Percentiles rank a stretch among this genome's conserved stretches.
Conservation (phyloP, 163 green algal species). For the Prototheca cutis region DNA sequence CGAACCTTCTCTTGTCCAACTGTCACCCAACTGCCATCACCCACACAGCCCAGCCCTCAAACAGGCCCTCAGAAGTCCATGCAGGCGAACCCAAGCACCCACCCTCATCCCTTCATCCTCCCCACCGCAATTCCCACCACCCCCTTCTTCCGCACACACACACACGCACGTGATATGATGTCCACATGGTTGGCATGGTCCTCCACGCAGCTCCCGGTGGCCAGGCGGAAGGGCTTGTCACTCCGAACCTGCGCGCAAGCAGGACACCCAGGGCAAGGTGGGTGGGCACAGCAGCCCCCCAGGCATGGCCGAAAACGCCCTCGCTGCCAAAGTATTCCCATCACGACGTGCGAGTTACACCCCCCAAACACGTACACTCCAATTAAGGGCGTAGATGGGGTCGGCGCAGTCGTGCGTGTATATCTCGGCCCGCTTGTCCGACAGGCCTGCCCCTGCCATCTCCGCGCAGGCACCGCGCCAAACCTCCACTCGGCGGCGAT, state of each 20-base stretch:
- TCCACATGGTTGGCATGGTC: conserved; percentile 79
- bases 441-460: neutral
- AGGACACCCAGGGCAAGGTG: neutral
- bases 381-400: conserved; percentile 85
- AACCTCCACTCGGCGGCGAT: too few relatives aligned
- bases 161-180: too few relatives aligned
- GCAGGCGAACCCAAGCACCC: neutral
- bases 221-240: conserved; percentile 82
- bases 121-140: neutral
- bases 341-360: too few relatives aligned
- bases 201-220: conserved; percentile 81
- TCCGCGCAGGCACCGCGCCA: too few relatives aligned
- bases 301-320: too few relatives aligned
- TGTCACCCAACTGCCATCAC: too few relatives aligned
- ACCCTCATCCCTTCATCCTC: neutral
- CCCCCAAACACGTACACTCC: conserved; percentile 64
- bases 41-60: too few relatives aligned
- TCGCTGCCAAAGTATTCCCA: too few relatives aligned
- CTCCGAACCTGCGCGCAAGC: conserved; percentile 49
- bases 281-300: too few relatives aligned
- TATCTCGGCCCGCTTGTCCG: conserved; percentile 68
- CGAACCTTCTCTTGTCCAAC: too few relatives aligned
- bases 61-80: too few relatives aligned
- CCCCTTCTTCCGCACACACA: too few relatives aligned
- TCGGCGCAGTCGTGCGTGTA: conserved; percentile 77